Evolutionary conservation across 352 stramenopile genomes (phyloP).

Genomic region (Globisporangium spiculum): DNA sequence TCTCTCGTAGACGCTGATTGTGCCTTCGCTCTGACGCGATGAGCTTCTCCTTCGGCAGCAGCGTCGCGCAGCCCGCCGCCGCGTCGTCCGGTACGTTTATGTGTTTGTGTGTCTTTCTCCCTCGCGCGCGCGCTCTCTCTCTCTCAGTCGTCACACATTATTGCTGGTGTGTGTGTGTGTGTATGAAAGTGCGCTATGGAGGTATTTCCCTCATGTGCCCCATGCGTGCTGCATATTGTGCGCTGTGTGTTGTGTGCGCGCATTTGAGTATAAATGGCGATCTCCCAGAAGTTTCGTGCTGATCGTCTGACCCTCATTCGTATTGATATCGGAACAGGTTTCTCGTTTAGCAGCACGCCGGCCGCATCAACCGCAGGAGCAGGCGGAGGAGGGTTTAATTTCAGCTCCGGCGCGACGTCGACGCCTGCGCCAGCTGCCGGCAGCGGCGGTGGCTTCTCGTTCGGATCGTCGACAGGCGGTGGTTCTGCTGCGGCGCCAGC

Average conservation of each 20-base stretch:
- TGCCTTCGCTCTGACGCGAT: conserved; percentile 12
- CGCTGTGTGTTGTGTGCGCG: too few species aligned
- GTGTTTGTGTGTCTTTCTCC: background rate
- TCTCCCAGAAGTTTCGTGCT: background rate
- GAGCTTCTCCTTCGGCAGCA: conserved; percentile 36
- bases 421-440: conserved; percentile 17
- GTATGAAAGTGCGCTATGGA: too few species aligned
- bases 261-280: too few species aligned
- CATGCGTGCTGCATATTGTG: too few species aligned
- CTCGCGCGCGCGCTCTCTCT: too few species aligned
- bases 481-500: conserved; percentile 11
- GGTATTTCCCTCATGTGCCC: too few species aligned
- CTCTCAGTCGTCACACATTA: background rate
- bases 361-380: conserved; percentile 12
- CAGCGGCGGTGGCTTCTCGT: conserved; percentile 23
- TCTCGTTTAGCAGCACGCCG: conserved; percentile 38
- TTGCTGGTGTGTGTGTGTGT: background rate
- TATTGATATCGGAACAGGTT: conserved; percentile 21
- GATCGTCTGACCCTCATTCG: background rate
- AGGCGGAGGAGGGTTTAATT: conserved; percentile 16
- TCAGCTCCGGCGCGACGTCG: conserved; percentile 12
- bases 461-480: conserved; percentile 24
- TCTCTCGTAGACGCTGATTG: background rate
- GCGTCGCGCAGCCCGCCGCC: conserved; percentile 21
- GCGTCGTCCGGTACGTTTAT: conserved; percentile 11